Base-by-base conservation (phyloP, 73 alveolate species). In the Paraurostyla sp. region DNA sequence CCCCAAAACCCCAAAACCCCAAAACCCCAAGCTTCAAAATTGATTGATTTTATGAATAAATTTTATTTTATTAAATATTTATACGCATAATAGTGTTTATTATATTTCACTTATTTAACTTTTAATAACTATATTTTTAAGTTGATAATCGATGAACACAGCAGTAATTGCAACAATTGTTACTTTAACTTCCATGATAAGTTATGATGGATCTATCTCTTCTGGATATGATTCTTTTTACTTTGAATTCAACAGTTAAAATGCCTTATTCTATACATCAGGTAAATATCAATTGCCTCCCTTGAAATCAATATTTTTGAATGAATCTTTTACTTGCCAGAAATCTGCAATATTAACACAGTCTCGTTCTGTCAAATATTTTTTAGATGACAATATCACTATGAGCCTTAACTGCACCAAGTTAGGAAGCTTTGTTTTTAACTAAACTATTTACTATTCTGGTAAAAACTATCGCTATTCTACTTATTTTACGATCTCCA, bases 121-220 rank as follows among this genome's bases (percentile, higher is more conserved):
- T n/a, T n/a, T n/a, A n/a, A n/a, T n/a, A n/a, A n/a, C n/a, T n/a
- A n/a, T n/a, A n/a, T n/a, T n/a, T n/a, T n/a, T n/a, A n/a, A n/a
- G n/a, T n/a, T n/a, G n/a, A n/a, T n/a, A n/a, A n/a, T n/a, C n/a
- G n/a, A n/a, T n/a, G n/a, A n/a, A n/a, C n/a, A n/a, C 69, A 54
- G 40, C 69, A 54, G 23, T 35, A 54, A 35, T 54, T 15, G 33
- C 33, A 35, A 20, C 20, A 6, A 62, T 62, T 4, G 46, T 62
- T 30, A 62, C 80, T 30, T 22, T 62, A 22, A 23, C 29, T 25
- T 62, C 20, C 51, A 27, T 62, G 4, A 62, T 13, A 22, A 62
- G 80, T 25, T 23, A 22, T 23, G 80, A 62, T 62, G 80, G 80
- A n/a, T n/a, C n/a, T n/a, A n/a, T n/a, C 25, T 15, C 80, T 25